A percentile compares a stretch with the other conserved stretches of the same genome.
These are phyloP conservation scores for Striga asiatica DNA, from an alignment of 257 asterid genomes.

Conservation along the genomic window DNA sequence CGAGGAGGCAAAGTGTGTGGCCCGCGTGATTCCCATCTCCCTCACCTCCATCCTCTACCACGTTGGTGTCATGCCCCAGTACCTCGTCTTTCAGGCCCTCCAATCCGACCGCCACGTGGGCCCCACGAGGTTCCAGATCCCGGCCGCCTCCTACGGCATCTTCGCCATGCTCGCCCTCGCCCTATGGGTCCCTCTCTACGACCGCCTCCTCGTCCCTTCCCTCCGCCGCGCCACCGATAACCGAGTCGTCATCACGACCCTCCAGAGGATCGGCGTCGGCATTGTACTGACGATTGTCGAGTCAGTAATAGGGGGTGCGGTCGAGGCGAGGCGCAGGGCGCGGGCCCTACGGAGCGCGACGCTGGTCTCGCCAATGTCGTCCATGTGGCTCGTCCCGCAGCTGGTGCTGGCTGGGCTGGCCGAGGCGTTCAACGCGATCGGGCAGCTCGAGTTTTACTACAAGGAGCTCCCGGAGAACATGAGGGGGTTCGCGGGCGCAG, in stretches of 20 bases:
- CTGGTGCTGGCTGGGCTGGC: conserved; percentile 41
- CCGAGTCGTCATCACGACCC: conserved; percentile 35
- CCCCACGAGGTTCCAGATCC: conserved; percentile 34
- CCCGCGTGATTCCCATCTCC: conserved; percentile 45
- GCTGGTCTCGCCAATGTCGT: conserved; percentile 34
- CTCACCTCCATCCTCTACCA: conserved; percentile 44
- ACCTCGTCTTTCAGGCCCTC: conserved; percentile 58
- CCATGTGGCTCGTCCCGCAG: conserved; percentile 62
- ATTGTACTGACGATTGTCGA: conserved; percentile 26
- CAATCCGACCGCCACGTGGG: conserved; percentile 50
- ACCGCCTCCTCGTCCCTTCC: conserved; percentile 38
- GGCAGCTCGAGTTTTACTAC: conserved; percentile 49
- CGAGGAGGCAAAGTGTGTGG: conserved; percentile 52
- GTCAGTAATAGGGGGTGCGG: conserved; percentile 30
- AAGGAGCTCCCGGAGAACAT: conserved; percentile 72
- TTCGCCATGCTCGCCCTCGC: conserved; percentile 49
- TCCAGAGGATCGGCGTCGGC: conserved; percentile 53
- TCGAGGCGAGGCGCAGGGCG: conserved; percentile 33
- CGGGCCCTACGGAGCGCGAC: conserved; percentile 21
- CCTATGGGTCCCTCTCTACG: conserved; percentile 45
- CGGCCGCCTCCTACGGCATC: conserved; percentile 51
- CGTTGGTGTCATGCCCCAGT: conserved; percentile 43
- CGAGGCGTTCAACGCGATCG: conserved; percentile 51
- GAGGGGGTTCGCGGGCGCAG: conserved; percentile 62
- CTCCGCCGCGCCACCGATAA: conserved; percentile 18